phyloP scores from a whole-genome alignment of 768 basidiomycete genomes.

The Lactarius tabidus region DNA sequence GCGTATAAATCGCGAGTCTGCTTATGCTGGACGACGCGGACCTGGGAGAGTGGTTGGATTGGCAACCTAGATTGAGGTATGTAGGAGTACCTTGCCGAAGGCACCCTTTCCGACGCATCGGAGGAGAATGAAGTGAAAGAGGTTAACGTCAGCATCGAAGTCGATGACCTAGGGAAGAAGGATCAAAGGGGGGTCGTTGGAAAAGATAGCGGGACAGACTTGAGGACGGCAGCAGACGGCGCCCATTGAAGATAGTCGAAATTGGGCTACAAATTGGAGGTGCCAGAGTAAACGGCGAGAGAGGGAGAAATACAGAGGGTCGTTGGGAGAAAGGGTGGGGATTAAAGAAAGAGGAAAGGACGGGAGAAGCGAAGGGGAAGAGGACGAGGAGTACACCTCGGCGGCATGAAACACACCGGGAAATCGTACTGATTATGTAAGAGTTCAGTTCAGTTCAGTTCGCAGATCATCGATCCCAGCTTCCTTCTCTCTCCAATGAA shows the following conservation, averaged over 20 bases:
- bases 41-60: constrained; percentile 45
- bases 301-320: constrained; percentile 17
- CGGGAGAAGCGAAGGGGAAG: not conserved
- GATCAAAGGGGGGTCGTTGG: not conserved
- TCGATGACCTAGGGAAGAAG: constrained; percentile 67
- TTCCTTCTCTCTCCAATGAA: constrained; percentile 31
- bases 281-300: constrained; percentile 7
- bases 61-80: constrained; percentile 19
- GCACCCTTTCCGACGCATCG: constrained; percentile 98
- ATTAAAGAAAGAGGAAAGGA: constrained; percentile 11
- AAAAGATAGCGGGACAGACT: constrained; percentile 39
- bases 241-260: constrained; percentile 52
- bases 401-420: not conserved
- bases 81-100: constrained; percentile 80
- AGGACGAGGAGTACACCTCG: not conserved
- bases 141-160: constrained; percentile 92
- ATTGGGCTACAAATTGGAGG: constrained; percentile 9
- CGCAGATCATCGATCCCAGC: not conserved
- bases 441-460: constrained; percentile 1
- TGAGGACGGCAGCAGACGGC: constrained; percentile 81
- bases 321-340: constrained; percentile 16
- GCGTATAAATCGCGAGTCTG: constrained; percentile 96
- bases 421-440: not conserved
- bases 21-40: constrained; percentile 98
- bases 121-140: constrained; percentile 94